Conservation (phyloP, 768 basidiomycete genomes). For the Gloeostereum incarnatum region DNA sequence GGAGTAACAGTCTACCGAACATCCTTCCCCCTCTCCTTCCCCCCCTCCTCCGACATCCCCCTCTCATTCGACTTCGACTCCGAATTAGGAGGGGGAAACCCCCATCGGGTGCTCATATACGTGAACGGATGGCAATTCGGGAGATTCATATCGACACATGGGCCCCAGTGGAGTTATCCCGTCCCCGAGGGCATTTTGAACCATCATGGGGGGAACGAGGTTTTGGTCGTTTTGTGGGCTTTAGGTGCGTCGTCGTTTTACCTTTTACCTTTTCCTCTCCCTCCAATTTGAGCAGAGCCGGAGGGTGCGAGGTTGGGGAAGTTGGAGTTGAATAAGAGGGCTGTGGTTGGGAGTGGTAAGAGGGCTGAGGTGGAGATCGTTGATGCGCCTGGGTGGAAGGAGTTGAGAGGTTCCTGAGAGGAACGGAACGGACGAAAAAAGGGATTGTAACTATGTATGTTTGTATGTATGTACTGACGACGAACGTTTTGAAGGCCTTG, state of each 20-base stretch:
- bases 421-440: no score
- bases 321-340: constrained; percentile 19
- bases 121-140: constrained; percentile 75
- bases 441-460: no score
- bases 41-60: constrained; percentile 39
- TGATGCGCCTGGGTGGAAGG: constrained; percentile 21
- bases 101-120: constrained; percentile 57
- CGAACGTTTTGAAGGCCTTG: no score
- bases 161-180: constrained; percentile 37
- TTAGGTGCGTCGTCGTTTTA: constrained; percentile 13
- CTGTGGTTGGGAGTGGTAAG: constrained; percentile 19
- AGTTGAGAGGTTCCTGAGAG: constrained; percentile 18
- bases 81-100: constrained; percentile 28
- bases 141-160: constrained; percentile 33
- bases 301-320: constrained; percentile 19
- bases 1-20: constrained; percentile 62
- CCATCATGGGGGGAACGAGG: constrained; percentile 23
- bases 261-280: not conserved
- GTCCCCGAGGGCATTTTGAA: constrained; percentile 27
- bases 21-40: constrained; percentile 44
- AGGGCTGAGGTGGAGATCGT: constrained; percentile 17
- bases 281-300: constrained; percentile 10
- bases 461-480: no score
- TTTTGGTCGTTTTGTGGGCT: constrained; percentile 25
- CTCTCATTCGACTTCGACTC: constrained; percentile 54